Percentiles rank a stretch among this genome's conserved stretches.
These are phyloP conservation scores for Amauroascus verrucosus DNA, from an alignment of 2,329 filamentous ascomycete genomes.

Conservation along the genomic window DNA sequence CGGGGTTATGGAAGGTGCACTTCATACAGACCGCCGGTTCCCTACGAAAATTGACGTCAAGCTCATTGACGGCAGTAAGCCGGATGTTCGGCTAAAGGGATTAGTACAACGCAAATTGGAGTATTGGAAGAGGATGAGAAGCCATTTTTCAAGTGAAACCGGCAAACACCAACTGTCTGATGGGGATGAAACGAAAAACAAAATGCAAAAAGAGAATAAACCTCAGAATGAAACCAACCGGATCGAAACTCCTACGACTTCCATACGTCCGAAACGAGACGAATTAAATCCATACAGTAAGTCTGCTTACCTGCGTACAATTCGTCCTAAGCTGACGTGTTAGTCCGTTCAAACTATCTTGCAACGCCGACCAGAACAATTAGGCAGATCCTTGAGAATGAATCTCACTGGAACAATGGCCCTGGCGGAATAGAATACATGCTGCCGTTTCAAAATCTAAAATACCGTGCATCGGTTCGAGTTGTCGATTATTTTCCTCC, in stretches of 20 bases:
- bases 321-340: conserved; percentile 19
- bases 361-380: conserved; percentile 34
- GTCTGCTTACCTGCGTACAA: conserved; percentile 13
- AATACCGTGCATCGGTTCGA: conserved; percentile 60
- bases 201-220: conserved; percentile 25
- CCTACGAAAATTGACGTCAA: conserved; percentile 50
- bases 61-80: conserved; percentile 41
- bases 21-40: conserved; percentile 51
- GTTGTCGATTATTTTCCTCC: conserved; percentile 71
- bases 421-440: conserved; percentile 36
- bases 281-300: conserved; percentile 36
- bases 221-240: conserved; percentile 10
- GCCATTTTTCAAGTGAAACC: conserved; percentile 25
- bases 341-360: conserved; percentile 41
- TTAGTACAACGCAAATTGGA: conserved; percentile 54
- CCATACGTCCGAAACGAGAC: conserved; percentile 16
- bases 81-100: conserved; percentile 39
- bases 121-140: conserved; percentile 48
- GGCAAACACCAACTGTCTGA: conserved; percentile 8
- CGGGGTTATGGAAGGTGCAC: conserved; percentile 57
- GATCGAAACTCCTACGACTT: not conserved
- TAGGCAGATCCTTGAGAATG: conserved; percentile 41
- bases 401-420: conserved; percentile 38
- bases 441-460: conserved; percentile 64
- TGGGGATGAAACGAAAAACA: conserved; percentile 23